phyloP scores from a whole-genome alignment of 768 basidiomycete species.

The Russula virescens region DNA sequence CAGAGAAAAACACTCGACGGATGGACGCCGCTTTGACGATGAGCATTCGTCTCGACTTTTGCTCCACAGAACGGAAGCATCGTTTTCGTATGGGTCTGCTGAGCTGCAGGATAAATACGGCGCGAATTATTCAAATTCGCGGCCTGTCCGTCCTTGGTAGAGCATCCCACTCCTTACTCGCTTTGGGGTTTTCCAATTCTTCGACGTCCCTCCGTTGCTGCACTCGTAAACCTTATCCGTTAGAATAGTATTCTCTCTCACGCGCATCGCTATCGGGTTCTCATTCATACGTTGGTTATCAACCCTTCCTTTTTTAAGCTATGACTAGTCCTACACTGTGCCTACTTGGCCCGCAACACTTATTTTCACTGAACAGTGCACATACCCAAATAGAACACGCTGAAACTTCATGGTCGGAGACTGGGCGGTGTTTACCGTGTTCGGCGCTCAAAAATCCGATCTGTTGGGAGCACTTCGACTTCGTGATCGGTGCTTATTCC shows the following conservation, averaged over 20 bases:
- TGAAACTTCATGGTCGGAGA: constrained; percentile 5
- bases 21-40: constrained; percentile 3
- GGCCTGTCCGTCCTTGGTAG: constrained; percentile 24
- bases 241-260: constrained; percentile 1
- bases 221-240: neutral
- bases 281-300: constrained; percentile 7
- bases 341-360: neutral
- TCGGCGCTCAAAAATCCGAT: constrained; percentile 15
- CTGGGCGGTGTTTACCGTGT: constrained; percentile 2
- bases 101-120: constrained; percentile 11
- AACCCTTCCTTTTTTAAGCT: constrained; percentile 1
- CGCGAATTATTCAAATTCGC: constrained; percentile 15
- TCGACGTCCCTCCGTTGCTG: neutral
- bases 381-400: constrained; percentile 7
- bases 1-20: constrained; percentile 2
- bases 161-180: neutral
- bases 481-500: constrained; percentile 22
- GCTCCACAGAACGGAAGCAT: neutral
- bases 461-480: constrained; percentile 16
- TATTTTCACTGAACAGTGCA: neutral
- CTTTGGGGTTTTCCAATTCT: neutral
- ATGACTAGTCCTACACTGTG: neutral
- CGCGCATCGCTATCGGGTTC: constrained; percentile 5
- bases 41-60: neutral
- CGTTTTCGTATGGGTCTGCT: neutral